Evolutionary conservation across 306 rosid species (phyloP).

Genomic region (Astragalus glycyphyllos): DNA sequence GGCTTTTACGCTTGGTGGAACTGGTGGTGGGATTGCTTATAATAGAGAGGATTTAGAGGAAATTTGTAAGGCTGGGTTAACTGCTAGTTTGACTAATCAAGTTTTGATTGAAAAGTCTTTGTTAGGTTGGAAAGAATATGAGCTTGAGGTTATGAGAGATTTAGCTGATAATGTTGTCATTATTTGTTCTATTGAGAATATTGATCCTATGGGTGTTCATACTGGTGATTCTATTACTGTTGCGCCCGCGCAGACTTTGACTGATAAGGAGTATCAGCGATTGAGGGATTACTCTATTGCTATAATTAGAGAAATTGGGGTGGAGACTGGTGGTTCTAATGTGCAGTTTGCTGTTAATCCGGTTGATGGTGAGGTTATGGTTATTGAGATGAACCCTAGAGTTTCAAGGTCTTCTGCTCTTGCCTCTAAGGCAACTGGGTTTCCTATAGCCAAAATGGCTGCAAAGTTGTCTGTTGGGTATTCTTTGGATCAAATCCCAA

Average conservation of each 20-base stretch:
- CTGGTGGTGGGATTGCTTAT: constrained; percentile 97
- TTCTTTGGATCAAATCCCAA: constrained; percentile 88
- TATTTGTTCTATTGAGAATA: constrained; percentile 96
- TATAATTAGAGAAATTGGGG: constrained; percentile 77
- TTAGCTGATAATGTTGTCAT: constrained; percentile 96
- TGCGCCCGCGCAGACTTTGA: constrained; percentile 94
- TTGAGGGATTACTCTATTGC: constrained; percentile 80
- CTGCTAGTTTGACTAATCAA: constrained; percentile 85
- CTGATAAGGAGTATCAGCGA: constrained; percentile 96
- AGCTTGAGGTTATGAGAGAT: constrained; percentile 98
- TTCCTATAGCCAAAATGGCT: constrained; percentile 97
- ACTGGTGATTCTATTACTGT: constrained; percentile 97
- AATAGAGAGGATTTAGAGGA: constrained; percentile 80
- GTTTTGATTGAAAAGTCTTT: constrained; percentile 91
- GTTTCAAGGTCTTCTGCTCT: constrained; percentile 93
- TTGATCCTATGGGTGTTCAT: constrained; percentile 98
- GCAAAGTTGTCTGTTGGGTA: constrained; percentile 92
- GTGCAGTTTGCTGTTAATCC: constrained; percentile 98
- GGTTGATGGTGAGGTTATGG: constrained; percentile 84
- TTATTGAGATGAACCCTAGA: constrained; percentile 98
- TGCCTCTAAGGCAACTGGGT: constrained; percentile 96
- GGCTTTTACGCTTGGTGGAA: constrained; percentile 86
- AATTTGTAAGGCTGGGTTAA: constrained; percentile 86
- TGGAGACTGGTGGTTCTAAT: constrained; percentile 88
- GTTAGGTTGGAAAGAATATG: constrained; percentile 98